phyloP scores from a whole-genome alignment of 176 grass and related monocot species.

The Musa acuminata region DNA sequence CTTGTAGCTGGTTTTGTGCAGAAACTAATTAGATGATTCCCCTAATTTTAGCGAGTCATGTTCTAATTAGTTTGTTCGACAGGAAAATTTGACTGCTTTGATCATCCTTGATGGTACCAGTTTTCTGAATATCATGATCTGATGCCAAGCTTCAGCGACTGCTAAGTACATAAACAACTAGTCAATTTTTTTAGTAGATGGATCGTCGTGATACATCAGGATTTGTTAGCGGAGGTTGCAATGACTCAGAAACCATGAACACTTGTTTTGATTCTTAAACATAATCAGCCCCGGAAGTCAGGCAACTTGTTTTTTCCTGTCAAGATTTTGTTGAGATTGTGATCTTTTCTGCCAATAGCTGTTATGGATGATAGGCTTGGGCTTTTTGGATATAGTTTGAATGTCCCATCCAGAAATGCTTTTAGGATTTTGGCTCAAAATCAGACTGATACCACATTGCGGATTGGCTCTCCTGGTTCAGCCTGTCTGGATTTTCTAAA shows the following conservation, averaged over 20 bases:
- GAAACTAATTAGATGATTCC: not conserved
- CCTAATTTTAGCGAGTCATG: not conserved
- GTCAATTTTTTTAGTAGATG: not conserved
- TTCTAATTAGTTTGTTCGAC: not conserved
- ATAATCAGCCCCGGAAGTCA: conserved; percentile 5
- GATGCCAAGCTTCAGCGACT: not conserved
- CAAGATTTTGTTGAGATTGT: not conserved
- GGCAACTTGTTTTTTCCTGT: not conserved
- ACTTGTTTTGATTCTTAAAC: not conserved
- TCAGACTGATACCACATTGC: conserved; percentile 18
- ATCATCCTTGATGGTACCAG: not conserved
- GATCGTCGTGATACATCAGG: conserved; percentile 51
- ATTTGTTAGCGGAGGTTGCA: conserved; percentile 85
- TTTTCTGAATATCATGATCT: not conserved
- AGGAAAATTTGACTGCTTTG: not conserved
- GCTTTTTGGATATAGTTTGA: not conserved
- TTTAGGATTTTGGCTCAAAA: conserved; percentile 1
- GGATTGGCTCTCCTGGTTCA: not conserved
- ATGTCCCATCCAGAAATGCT: conserved; percentile 3
- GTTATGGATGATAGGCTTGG: conserved; percentile 17
- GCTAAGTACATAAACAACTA: not conserved
- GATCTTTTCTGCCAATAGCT: not conserved
- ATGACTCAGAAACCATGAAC: not conserved
- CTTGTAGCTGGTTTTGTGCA: not conserved
- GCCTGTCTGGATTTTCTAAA: not conserved